phyloP scores from a whole-genome alignment of 257 asterid genomes.

The Catharanthus roseus region DNA sequence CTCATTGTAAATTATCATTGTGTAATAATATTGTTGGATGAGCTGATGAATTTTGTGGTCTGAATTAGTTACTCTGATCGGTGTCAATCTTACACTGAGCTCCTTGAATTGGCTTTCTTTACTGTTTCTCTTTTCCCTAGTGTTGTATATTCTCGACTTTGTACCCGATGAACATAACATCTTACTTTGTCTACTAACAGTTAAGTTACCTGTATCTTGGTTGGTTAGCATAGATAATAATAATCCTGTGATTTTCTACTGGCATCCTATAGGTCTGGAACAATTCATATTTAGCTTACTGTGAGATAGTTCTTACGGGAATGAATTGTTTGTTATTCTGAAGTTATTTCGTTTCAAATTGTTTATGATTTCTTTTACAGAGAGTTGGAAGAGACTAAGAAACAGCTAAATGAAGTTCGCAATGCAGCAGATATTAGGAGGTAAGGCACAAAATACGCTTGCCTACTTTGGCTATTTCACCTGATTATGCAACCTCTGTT shows the following conservation, averaged over 20 bases:
- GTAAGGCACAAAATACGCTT: not conserved
- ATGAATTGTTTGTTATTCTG: not conserved
- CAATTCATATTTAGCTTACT: not conserved
- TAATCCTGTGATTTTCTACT: not conserved
- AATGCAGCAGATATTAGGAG: slow-evolving; percentile 14
- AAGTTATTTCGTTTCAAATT: not conserved
- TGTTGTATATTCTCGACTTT: not conserved
- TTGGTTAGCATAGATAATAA: not conserved
- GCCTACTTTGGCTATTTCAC: not conserved
- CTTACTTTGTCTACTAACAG: not conserved
- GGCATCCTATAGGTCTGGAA: not conserved
- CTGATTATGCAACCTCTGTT: not conserved
- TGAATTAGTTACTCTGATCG: not conserved
- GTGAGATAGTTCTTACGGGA: not conserved
- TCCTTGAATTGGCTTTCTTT: not conserved
- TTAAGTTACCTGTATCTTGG: no score
- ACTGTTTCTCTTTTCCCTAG: not conserved
- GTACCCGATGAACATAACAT: not conserved
- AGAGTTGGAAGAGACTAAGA: slow-evolving; percentile 23
- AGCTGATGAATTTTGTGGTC: not conserved
- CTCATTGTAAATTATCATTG: not conserved
- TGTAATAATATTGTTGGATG: not conserved
- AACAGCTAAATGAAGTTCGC: slow-evolving; percentile 21
- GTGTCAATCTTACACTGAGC: not conserved
- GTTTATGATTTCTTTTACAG: slow-evolving; percentile 2